Percentiles rank a stretch among this genome's conserved stretches.
Evolutionary conservation across 768 basidiomycete genomes (phyloP).

Genomic region (Hysterangium stoloniferum): DNA sequence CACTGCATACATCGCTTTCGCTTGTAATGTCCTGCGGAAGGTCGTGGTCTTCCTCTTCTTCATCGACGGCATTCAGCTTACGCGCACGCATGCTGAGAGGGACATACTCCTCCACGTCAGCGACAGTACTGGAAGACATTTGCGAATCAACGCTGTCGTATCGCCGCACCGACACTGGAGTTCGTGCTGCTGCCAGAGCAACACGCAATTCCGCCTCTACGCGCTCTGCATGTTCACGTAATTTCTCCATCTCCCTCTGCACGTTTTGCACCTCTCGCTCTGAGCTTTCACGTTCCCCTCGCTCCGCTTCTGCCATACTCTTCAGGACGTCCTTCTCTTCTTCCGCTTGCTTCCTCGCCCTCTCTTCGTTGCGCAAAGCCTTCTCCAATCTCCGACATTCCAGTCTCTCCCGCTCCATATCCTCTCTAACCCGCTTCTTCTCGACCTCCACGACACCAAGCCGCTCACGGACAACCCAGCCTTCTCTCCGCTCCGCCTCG

Average conservation of each 20-base stretch:
- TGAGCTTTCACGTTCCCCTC: slow-evolving; percentile 35
- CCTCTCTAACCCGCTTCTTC: slow-evolving; percentile 30
- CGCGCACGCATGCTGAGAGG: background rate
- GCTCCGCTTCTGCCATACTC: slow-evolving; percentile 33
- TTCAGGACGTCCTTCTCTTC: slow-evolving; percentile 19
- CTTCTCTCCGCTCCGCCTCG: slow-evolving; percentile 74
- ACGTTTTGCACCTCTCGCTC: slow-evolving; percentile 44
- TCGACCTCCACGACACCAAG: slow-evolving; percentile 59
- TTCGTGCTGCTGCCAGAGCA: background rate
- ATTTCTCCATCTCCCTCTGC: slow-evolving; percentile 23
- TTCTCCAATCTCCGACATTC: slow-evolving; percentile 23
- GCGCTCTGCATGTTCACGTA: slow-evolving; percentile 18
- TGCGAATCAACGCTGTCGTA: slow-evolving; percentile 3
- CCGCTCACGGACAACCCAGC: slow-evolving; percentile 76
- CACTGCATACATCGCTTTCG: background rate
- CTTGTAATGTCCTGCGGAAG: slow-evolving; percentile 7
- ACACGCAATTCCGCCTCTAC: slow-evolving; percentile 25
- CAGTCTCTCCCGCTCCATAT: slow-evolving; percentile 33
- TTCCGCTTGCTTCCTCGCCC: slow-evolving; percentile 15
- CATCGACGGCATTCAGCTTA: slow-evolving; percentile 11
- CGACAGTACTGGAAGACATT: slow-evolving; percentile 1
- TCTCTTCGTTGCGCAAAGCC: slow-evolving; percentile 16
- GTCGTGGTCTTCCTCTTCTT: slow-evolving; percentile 48
- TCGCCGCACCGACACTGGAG: slow-evolving; percentile 1
- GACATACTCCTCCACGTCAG: slow-evolving; percentile 5